Percentiles rank a stretch among this genome's conserved stretches.
Conservation (phyloP, 805 yeast genomes). For the Huiozyma sinensis region DNA sequence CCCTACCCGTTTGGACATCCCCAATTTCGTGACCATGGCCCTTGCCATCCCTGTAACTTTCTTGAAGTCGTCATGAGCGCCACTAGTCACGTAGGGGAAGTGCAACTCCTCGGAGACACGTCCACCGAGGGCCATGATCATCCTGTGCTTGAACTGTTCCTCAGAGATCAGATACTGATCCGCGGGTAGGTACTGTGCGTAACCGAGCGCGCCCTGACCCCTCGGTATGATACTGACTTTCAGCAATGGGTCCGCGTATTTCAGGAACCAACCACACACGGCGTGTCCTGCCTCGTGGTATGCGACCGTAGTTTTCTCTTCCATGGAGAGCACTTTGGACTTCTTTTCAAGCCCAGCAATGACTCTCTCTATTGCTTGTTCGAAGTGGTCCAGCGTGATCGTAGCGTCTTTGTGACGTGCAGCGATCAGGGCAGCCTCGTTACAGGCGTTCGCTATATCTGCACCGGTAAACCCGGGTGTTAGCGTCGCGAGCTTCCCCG, state of each 20-base stretch:
- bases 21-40: constrained; percentile 78
- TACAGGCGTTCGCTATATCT: constrained; percentile 88
- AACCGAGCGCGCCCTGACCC: constrained; percentile 92
- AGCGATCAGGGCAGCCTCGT: constrained; percentile 89
- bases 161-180: constrained; percentile 72
- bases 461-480: constrained; percentile 97
- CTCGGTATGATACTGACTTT: constrained; percentile 93
- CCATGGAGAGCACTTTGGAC: constrained; percentile 64
- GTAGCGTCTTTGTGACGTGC: constrained; percentile 60
- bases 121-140: constrained; percentile 93
- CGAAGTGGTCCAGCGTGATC: constrained; percentile 68
- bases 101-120: constrained; percentile 86
- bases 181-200: constrained; percentile 88
- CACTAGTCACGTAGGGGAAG: constrained; percentile 78
- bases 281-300: constrained; percentile 98
- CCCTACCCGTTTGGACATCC: constrained; percentile 81
- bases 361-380: constrained; percentile 87
- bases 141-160: constrained; percentile 68
- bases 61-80: constrained; percentile 88
- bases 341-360: constrained; percentile 90
- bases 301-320: constrained; percentile 78
- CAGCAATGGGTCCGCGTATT: constrained; percentile 80
- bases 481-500: constrained; percentile 79
- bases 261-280: constrained; percentile 85
- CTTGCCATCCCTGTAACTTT: constrained; percentile 84